Base-by-base conservation (phyloP, 2,329 filamentous ascomycete species). In the Pleomassaria siparia region DNA sequence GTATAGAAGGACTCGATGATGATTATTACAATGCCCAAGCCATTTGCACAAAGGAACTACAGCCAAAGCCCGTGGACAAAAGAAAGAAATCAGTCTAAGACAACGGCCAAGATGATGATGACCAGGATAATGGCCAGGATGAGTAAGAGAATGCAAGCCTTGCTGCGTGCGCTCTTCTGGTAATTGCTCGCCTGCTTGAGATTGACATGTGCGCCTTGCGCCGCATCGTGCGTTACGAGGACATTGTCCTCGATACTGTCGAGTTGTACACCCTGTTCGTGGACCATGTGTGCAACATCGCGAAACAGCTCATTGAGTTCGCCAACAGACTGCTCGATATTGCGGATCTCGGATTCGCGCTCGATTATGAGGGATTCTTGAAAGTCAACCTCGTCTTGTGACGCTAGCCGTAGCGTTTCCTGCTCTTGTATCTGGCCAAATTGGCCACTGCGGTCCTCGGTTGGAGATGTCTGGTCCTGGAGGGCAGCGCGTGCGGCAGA, bases 261-360 rank as follows among this genome's bases (percentile, higher is more conserved):
- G 24, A 99, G 78, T 72, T 89, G 84, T 60, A 90, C 88, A 42
- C 94, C 94, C 74, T 99, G 94, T 74, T 97, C 92, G 51, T 84
- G 84, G 42, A 99, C 91, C 71, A 99, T 96, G 71, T 96, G 91
- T 39, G 92, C 94, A n/a, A 99, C 91, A 75, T 99, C 92, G 54
- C 91, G 82, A 79, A 99, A 99, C 35, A 99, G 80, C 65, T 97
- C 94, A 63, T 99, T 99, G 53, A 99, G 77, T 64, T 99, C 94
- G 46, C 88, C 88, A 6, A 99, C 94, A 46, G 89, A 91, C 72
- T 96, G 91, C 75, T 97, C 94, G 63, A 99, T 99, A 68, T 95
- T 95, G 53, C 91, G 86, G 58, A 99, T 99, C 76, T 99, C 94
- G 47, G 90, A 85, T 72, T 99, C 94, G 44, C 95, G 91, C 78